phyloP scores from a whole-genome alignment of 495 filamentous ascomycete species.

The Xylaria venustula region DNA sequence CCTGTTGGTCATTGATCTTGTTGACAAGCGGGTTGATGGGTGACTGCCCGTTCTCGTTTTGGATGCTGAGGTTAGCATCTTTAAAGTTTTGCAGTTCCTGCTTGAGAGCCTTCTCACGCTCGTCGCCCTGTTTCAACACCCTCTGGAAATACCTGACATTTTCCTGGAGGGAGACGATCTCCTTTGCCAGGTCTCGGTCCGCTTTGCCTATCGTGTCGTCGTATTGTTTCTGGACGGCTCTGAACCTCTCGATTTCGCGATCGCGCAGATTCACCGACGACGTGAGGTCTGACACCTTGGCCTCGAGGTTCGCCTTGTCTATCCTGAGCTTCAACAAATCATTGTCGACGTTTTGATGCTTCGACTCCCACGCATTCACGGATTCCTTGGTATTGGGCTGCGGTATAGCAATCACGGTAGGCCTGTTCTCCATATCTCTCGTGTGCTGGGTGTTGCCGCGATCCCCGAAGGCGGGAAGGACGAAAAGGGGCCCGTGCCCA shows the following conservation, averaged over 20 bases:
- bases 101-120: slow-evolving; percentile 5
- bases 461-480: slow-evolving; percentile 46
- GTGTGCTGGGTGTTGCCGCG: slow-evolving; percentile 44
- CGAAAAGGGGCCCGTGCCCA: slow-evolving; percentile 44
- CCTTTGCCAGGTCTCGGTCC: slow-evolving; percentile 10
- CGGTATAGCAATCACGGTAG: slow-evolving; percentile 43
- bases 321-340: not conserved
- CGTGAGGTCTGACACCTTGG: not conserved
- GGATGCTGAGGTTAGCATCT: not conserved
- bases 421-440: slow-evolving; percentile 38
- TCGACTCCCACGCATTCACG: slow-evolving; percentile 35
- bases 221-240: slow-evolving; percentile 11
- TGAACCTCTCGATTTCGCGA: slow-evolving; percentile 1
- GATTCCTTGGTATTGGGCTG: slow-evolving; percentile 34
- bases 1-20: not conserved
- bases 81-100: slow-evolving; percentile 6
- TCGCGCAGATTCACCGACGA: slow-evolving; percentile 4
- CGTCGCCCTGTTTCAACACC: not conserved
- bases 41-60: not conserved
- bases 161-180: not conserved
- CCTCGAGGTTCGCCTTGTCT: slow-evolving; percentile 15
- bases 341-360: slow-evolving; percentile 20
- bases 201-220: slow-evolving; percentile 23
- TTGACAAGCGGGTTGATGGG: not conserved
- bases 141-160: not conserved